These are phyloP conservation scores for Solanum gandarillasii DNA, from an alignment of 257 asterid genomes.

Conservation along the genomic window DNA sequence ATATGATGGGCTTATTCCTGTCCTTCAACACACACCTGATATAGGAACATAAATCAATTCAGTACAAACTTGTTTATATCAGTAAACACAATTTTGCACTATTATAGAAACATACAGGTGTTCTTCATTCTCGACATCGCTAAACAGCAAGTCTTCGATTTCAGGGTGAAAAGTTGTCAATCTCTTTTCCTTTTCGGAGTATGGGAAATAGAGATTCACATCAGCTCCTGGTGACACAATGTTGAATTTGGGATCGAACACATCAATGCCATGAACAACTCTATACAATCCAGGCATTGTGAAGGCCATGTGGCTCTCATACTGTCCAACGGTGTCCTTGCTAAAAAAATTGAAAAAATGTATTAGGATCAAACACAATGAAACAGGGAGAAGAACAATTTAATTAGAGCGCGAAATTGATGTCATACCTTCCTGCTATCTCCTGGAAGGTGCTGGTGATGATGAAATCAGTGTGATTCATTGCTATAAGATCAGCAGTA, in stretches of 20 bases:
- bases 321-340: slow-evolving; percentile 94
- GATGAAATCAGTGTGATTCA: slow-evolving; percentile 97
- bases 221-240: slow-evolving; percentile 99
- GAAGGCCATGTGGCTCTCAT: slow-evolving; percentile 95
- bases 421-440: slow-evolving; percentile 81
- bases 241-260: slow-evolving; percentile 93
- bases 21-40: slow-evolving; percentile 76
- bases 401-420: not conserved
- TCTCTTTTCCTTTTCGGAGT: slow-evolving; percentile 62
- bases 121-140: slow-evolving; percentile 74
- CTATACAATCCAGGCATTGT: slow-evolving; percentile 96
- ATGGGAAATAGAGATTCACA: slow-evolving; percentile 55
- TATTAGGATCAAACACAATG: not conserved
- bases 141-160: slow-evolving; percentile 69
- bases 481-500: slow-evolving; percentile 90
- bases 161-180: slow-evolving; percentile 65
- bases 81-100: not conserved
- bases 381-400: not conserved
- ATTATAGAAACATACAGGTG: slow-evolving; percentile 47
- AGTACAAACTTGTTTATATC: not conserved
- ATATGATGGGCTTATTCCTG: slow-evolving; percentile 69
- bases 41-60: not conserved
- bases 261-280: slow-evolving; percentile 87
- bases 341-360: slow-evolving; percentile 14
- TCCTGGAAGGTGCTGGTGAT: slow-evolving; percentile 98